Conservation (phyloP, 805 yeast species). For the Barnettozyma siamensis region DNA sequence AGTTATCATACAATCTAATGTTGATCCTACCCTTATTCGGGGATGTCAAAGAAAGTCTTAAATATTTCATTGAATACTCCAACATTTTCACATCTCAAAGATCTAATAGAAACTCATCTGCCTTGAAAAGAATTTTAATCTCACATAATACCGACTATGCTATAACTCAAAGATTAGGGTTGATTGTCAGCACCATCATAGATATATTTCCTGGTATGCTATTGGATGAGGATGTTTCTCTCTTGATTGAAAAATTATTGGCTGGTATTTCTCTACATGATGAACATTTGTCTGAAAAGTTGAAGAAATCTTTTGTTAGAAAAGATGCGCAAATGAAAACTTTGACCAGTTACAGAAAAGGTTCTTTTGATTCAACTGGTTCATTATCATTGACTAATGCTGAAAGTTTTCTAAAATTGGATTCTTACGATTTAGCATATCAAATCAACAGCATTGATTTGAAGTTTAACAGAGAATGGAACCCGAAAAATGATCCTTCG, state of each 20-base stretch:
- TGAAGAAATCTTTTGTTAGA: conserved; percentile 47
- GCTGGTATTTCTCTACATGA: conserved; percentile 43
- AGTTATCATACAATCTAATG: conserved; percentile 37
- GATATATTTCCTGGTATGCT: conserved; percentile 64
- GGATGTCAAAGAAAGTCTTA: conserved; percentile 39
- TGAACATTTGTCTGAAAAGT: conserved; percentile 39
- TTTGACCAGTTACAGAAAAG: conserved; percentile 26
- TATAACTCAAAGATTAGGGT: conserved; percentile 45
- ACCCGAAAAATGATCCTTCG: conserved; percentile 73
- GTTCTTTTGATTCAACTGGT: conserved; percentile 17
- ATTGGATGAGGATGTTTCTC: conserved; percentile 55
- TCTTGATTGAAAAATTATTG: conserved; percentile 49
- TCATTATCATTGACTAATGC: conserved; percentile 26
- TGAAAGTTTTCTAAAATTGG: conserved; percentile 49
- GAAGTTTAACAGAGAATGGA: conserved; percentile 64
- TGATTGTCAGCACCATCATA: conserved; percentile 50
- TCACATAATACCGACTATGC: conserved; percentile 31
- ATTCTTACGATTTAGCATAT: conserved; percentile 49
- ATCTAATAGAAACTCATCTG: conserved; percentile 14
- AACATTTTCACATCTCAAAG: conserved; percentile 28
- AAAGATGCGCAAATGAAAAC: conserved; percentile 42
- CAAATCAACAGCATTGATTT: conserved; percentile 65
- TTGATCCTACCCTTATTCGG: conserved; percentile 51
- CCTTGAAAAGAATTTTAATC: conserved; percentile 19
- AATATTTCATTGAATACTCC: conserved; percentile 39